These are phyloP conservation scores for Leptomonas pyrrhocoris DNA, from an alignment of 208 protist species.

Conservation along the genomic window DNA sequence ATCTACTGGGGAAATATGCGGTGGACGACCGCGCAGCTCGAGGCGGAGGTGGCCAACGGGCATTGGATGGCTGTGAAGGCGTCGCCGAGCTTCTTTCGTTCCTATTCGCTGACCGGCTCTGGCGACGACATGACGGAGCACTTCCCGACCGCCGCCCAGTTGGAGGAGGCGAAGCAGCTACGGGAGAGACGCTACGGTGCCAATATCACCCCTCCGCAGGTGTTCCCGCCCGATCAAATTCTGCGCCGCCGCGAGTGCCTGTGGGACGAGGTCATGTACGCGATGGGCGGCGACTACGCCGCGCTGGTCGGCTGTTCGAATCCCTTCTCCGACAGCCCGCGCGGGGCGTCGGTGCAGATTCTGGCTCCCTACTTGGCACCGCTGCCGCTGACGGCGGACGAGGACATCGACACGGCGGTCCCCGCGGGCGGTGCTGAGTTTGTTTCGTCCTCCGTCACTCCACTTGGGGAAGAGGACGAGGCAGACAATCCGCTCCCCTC, in stretches of 20 bases:
- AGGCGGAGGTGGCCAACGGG: conserved; percentile 80
- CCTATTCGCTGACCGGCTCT: conserved; percentile 47
- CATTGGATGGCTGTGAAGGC: conserved; percentile 85
- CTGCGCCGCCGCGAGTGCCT: conserved; percentile 76
- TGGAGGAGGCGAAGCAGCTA: conserved; percentile 41
- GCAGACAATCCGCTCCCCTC: background rate
- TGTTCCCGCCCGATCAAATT: conserved; percentile 79
- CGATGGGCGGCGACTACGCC: conserved; percentile 76
- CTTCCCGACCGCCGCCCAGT: conserved; percentile 73
- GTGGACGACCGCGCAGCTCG: conserved; percentile 77
- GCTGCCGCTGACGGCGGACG: conserved; percentile 21
- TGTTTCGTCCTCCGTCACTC: background rate
- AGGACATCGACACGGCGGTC: conserved; percentile 9
- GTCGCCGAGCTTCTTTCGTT: conserved; percentile 78
- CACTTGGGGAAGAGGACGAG: conserved; percentile 19
- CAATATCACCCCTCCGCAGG: conserved; percentile 66
- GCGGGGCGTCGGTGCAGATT: conserved; percentile 52
- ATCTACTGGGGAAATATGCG: conserved; percentile 89
- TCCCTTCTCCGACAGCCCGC: conserved; percentile 61
- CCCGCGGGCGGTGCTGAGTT: conserved; percentile 6
- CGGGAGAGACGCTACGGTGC: conserved; percentile 66
- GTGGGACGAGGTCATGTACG: conserved; percentile 89
- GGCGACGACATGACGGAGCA: conserved; percentile 36
- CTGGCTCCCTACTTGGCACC: conserved; percentile 32
- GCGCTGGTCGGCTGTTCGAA: conserved; percentile 79